These are phyloP conservation scores for Cytospora mali DNA, from an alignment of 2,329 filamentous ascomycete species.

Conservation along the genomic window DNA sequence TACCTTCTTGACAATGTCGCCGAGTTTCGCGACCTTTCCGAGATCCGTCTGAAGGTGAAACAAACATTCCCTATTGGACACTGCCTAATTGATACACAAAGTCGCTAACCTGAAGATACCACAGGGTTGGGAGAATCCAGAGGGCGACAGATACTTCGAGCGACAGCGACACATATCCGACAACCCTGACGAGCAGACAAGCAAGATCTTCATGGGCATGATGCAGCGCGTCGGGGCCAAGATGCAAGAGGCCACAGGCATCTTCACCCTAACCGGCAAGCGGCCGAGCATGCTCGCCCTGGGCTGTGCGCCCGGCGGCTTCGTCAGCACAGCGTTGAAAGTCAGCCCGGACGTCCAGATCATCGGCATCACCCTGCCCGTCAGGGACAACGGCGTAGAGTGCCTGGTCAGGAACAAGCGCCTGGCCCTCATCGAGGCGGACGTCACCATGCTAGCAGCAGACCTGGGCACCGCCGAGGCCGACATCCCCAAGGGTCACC, in stretches of 20 bases:
- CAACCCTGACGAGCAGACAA: constrained; percentile 31
- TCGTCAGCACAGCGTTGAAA: constrained; percentile 42
- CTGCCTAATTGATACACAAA: not conserved
- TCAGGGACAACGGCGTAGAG: constrained; percentile 15
- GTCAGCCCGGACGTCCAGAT: constrained; percentile 39
- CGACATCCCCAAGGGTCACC: constrained; percentile 39
- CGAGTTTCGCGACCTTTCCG: constrained; percentile 10
- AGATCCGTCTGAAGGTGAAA: constrained; percentile 15
- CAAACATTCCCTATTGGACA: accelerated
- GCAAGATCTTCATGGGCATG: constrained; percentile 42
- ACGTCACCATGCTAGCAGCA: constrained; percentile 54
- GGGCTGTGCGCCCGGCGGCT: constrained; percentile 60
- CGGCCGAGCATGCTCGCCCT: constrained; percentile 50
- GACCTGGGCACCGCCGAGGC: constrained; percentile 45
- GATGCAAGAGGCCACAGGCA: constrained; percentile 40
- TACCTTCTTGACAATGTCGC: constrained; percentile 21
- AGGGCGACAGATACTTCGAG: constrained; percentile 47
- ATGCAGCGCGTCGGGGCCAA: constrained; percentile 48
- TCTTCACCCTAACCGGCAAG: constrained; percentile 34
- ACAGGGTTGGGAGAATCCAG: constrained; percentile 49
- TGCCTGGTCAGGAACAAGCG: constrained; percentile 15
- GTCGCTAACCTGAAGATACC: not conserved
- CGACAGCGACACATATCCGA: constrained; percentile 44
- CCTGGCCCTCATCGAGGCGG: constrained; percentile 32
- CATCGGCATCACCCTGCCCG: constrained; percentile 30